phyloP scores from a whole-genome alignment of 257 asterid genomes.

The Fraxinus pennsylvanica region DNA sequence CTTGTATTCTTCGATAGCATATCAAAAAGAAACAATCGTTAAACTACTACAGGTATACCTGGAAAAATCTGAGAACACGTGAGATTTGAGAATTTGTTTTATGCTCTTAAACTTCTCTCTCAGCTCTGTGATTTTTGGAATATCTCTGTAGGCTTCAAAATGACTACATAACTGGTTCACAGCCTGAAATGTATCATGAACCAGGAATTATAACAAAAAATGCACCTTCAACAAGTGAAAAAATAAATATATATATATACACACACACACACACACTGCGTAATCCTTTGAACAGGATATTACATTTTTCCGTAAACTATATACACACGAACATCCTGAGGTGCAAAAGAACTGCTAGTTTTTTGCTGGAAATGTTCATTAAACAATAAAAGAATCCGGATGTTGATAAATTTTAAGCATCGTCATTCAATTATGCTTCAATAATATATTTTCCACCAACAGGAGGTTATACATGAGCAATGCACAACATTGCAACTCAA shows the following conservation, averaged over 20 bases:
- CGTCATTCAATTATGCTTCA: not conserved
- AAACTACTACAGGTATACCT: constrained; percentile 49
- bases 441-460: not conserved
- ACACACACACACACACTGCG: not conserved
- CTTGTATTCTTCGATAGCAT: not conserved
- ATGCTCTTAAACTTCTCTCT: constrained; percentile 92
- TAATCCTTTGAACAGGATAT: not conserved
- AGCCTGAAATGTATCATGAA: constrained; percentile 62
- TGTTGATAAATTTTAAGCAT: not conserved
- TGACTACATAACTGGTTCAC: constrained; percentile 96
- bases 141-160: constrained; percentile 93
- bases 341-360: not conserved
- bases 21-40: constrained; percentile 6
- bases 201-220: constrained; percentile 8
- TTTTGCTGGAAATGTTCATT: not conserved
- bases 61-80: constrained; percentile 93
- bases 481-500: not conserved
- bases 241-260: not conserved
- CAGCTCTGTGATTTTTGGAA: constrained; percentile 90
- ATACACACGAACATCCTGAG: not conserved
- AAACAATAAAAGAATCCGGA: too few relatives aligned
- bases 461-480: not conserved
- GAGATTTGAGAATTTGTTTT: constrained; percentile 90
- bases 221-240: not conserved
- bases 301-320: not conserved